A percentile compares a stretch with the other conserved stretches of the same genome.
These are phyloP conservation scores for Colletotrichum graminicola DNA, from an alignment of 2,329 filamentous ascomycete species.

Conservation along the genomic window DNA sequence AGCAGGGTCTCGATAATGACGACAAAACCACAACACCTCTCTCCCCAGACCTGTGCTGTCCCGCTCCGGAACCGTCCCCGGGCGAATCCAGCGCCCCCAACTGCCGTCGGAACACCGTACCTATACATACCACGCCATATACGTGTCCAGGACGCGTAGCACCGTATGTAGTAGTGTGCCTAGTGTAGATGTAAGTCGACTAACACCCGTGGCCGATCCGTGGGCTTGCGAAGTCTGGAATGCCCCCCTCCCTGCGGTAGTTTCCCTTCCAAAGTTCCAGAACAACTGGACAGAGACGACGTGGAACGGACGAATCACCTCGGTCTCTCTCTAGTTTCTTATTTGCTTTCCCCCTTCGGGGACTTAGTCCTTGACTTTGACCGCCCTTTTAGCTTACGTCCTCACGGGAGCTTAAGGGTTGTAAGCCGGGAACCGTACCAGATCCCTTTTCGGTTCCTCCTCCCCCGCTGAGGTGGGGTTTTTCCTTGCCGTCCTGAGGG, in stretches of 20 bases:
- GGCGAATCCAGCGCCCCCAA: background rate
- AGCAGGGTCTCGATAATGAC: slow-evolving; percentile 13
- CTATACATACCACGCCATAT: background rate
- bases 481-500: slow-evolving; percentile 4
- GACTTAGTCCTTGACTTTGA: slow-evolving; percentile 3
- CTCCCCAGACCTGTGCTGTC: no score
- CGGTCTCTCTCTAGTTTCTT: no score
- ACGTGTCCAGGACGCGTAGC: background rate
- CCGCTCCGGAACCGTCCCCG: slow-evolving; percentile 20
- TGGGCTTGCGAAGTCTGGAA: slow-evolving; percentile 10
- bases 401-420: background rate
- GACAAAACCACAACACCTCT: background rate
- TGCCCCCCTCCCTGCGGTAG: slow-evolving; percentile 5
- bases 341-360: background rate
- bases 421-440: slow-evolving; percentile 2
- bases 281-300: background rate
- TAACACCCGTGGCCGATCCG: background rate
- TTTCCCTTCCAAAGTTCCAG: slow-evolving; percentile 4
- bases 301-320: background rate
- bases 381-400: slow-evolving; percentile 20
- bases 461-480: background rate
- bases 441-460: background rate
- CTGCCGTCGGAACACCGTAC: background rate
- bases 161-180: background rate
- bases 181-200: background rate